Base-by-base conservation (phyloP, 2,329 filamentous ascomycete genomes). In the Penicillium janthinellum region DNA sequence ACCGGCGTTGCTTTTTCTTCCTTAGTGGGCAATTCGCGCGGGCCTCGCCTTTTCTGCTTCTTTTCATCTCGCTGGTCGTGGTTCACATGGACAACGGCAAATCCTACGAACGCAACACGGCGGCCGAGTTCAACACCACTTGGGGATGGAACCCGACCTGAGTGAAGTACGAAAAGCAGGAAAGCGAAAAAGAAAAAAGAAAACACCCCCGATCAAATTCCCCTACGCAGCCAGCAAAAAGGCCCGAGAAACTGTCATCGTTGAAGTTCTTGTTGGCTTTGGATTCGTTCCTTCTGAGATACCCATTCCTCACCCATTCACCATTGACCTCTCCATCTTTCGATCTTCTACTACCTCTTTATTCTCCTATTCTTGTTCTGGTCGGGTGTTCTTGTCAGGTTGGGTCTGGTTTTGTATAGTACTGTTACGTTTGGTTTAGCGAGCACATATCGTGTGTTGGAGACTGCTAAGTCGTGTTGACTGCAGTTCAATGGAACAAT, bases 401-500 rank as follows among this genome's bases (percentile, higher is more conserved):
- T 60, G 51, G 54, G 48, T 58, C 37, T 57, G 22, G 17, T 59
- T 56, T 38, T 62, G 61, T 64, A 64, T 52, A 57, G 59, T 64
- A 59, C n/a, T 45, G 48, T 64, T 39, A 31, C 54, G 6, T 41
- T 54, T 45, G 31, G 55, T 62, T 65, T 63, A 67, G 64, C 62
- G 64, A 62, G 57, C 61, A 53, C 44, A 66, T 54, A 55, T 38
- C 47, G 20, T 28, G 34, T 55, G 34, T 55, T 54, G 31, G 56
- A 28, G 4, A 28, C 25, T 28, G 25, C 25, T 28, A 28, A 6
- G 25, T 28, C 25, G 25, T 28, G 25, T 28, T 28, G 25, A 28
- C 25, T 28, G 25, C 35, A 57, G 58, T 34, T 34, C 15, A 38
- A 52, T 52, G 11, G 31, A 22, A 51, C 11, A 37, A 49, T 49